Base-by-base conservation (phyloP, 768 basidiomycete species). In the Hericium erinaceus region DNA sequence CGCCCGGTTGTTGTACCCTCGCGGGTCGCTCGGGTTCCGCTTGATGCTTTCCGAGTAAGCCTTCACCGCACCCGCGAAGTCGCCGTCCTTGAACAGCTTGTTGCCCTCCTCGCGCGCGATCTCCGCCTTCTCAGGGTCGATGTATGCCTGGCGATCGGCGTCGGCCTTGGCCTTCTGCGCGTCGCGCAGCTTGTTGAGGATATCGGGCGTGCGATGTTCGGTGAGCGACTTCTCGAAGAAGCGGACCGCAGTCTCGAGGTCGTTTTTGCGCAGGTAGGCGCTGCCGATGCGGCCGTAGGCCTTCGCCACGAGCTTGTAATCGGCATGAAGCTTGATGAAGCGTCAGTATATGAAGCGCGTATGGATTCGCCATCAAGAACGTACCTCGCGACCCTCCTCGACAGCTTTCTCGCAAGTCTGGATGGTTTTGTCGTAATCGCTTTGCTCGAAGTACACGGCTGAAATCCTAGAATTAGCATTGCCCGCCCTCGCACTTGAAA, bases 1-100 rank as follows among this genome's bases (percentile, higher is more conserved):
- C n/a, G 97, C 93, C 52, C 97, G 87, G 75, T 99, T 99, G 71
- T 95, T 98, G 77, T 98, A 99, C 9, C 91, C 94, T 62, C 87
- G 80, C 13, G 95, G 81, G 68, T 99, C 97, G 39, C 73, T 70
- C 44, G 97, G 95, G 66, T 92, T 86, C 52, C 97, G 87, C 75
- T 98, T 98, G 79, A 98, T 97, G 60, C 92, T 89, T 73, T 99
- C 97, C 39, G 89, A 81, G 75, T 99, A 99, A 40, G 80, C 76
- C 75, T 91, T 93, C 64, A 99, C 95, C 0, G 95, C 89, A 11
- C 80, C 83, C 11, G 84, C 95, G 71, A 94, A 99, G 70, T 95
- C 86, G 18, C 93, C 95, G 2, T 73, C 78, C 77, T 98, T 98
- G 83, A 98, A 99, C 39, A 85, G 80, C 44, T 73, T 72, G 69